Evolutionary conservation across 805 yeast species (phyloP).

Genomic region (Candida nanaspora): DNA sequence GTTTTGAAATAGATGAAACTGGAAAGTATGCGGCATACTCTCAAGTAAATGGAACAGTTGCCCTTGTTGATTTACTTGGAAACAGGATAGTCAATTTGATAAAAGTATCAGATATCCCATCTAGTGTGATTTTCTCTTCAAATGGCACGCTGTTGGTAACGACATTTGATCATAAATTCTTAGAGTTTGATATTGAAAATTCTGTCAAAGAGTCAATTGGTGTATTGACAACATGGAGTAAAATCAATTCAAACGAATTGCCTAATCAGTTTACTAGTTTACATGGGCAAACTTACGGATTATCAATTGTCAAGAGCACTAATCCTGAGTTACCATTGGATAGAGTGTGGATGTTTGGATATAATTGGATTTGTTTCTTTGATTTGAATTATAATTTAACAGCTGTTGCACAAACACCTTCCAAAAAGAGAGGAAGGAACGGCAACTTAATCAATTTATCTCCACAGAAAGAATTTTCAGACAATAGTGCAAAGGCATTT

Average conservation of each 20-base stretch:
- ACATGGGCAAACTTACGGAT: constrained; percentile 67
- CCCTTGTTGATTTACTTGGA: constrained; percentile 31
- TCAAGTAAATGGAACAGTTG: constrained; percentile 61
- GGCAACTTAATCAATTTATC: constrained; percentile 12
- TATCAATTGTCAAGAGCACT: constrained; percentile 35
- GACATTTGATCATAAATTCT: constrained; percentile 67
- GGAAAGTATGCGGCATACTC: constrained; percentile 46
- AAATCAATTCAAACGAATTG: constrained; percentile 61
- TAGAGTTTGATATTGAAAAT: constrained; percentile 48
- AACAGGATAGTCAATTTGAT: constrained; percentile 37
- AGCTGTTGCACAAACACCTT: constrained; percentile 25
- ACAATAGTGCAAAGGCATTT: constrained; percentile 39
- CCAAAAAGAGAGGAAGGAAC: constrained; percentile 26
- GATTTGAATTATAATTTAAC: constrained; percentile 58
- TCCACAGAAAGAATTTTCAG: constrained; percentile 4
- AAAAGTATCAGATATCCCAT: constrained; percentile 51
- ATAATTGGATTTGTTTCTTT: constrained; percentile 71
- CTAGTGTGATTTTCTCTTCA: constrained; percentile 51
- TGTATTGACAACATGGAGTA: constrained; percentile 71
- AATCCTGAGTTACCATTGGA: constrained; percentile 12
- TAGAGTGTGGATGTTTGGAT: constrained; percentile 81
- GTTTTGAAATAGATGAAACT: constrained; percentile 40
- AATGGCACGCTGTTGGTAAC: constrained; percentile 43
- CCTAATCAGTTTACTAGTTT: constrained; percentile 56
- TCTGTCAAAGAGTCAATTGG: constrained; percentile 10